Base-by-base conservation (phyloP, 306 rosid species). In the Vigna trinervia region DNA sequence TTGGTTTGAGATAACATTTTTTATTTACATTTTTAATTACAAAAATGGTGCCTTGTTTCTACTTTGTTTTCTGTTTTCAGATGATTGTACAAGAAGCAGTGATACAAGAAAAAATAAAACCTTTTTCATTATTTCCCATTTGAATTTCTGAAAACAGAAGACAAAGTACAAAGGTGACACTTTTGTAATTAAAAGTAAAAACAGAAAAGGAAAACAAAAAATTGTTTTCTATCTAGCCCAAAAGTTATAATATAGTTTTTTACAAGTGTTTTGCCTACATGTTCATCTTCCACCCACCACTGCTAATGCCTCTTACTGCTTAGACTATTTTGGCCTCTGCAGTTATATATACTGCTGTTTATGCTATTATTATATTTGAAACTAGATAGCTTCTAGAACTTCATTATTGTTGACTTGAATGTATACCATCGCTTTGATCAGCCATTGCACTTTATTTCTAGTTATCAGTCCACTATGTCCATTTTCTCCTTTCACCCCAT, bases 261-360 rank as follows among this genome's bases (percentile, higher is more conserved):
- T 41, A 6, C 5, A 56, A 13, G 36, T 28, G 30, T 54, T 75
- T 47, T 47, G 8, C 19, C 45, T 38, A 0, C 39, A 14, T 65
- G 56, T 54, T 77, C 65, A 52, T 58, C 32, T 12, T 51, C 45
- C 54, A 63, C 22, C 45, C 41, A 51, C n/a, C 43, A 8, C 6
- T 63, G 38, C 19, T 23, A 47, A 14, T 74, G 19, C 61, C 62
- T 28, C 43, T 39, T 39, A 39, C 45, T 39, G 14, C 43, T 30
- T 65, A 32, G 39, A 59, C 46, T 61, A 15, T 47, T 32, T n/a
- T 60, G 61, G 36, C 79, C 34, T 60, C 14, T 75, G 58, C 68
- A 57, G 17, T 73, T 39, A 43, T 41, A 58, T 4, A 2, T 73
- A 26, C 59, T 28, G 57, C 26, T 11, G 38, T 45, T 13, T 12